Conservation (phyloP, 2,329 filamentous ascomycete genomes). For the Aureobasidium sp. region DNA sequence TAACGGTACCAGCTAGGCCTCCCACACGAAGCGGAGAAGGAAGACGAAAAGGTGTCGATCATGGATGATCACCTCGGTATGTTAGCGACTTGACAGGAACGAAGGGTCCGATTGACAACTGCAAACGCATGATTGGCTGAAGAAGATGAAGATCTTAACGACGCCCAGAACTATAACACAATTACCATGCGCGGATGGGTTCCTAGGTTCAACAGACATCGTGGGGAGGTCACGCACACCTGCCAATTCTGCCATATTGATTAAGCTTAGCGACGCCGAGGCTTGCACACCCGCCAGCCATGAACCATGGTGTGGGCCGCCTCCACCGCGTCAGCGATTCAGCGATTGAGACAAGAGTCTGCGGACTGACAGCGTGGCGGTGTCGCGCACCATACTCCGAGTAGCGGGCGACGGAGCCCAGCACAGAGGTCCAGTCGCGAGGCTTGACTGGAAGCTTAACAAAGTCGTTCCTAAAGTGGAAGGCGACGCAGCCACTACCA, state of each 20-base stretch:
- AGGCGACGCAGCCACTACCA: neutral
- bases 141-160: neutral
- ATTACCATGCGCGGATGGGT: neutral
- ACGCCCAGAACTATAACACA: neutral
- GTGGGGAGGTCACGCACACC: neutral
- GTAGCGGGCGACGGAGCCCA: neutral
- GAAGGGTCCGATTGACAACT: neutral
- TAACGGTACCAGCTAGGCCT: neutral
- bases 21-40: neutral
- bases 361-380: conserved; percentile 1
- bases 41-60: neutral
- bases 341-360: neutral
- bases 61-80: conserved; percentile 7
- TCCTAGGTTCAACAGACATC: neutral
- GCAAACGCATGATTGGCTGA: neutral
- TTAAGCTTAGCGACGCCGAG: conserved; percentile 1
- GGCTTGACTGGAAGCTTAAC: conserved; percentile 6
- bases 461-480: neutral
- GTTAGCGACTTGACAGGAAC: neutral
- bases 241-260: neutral
- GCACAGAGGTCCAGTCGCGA: neutral
- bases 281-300: conserved; percentile 3
- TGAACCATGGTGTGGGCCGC: neutral
- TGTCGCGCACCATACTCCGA: too few relatives aligned
- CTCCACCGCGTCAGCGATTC: conserved; percentile 1